Percentiles rank a stretch among this genome's conserved stretches.
Evolutionary conservation across 192 early-diverging fungal genomes (phyloP).

Genomic region (Rhizophagus clarus): DNA sequence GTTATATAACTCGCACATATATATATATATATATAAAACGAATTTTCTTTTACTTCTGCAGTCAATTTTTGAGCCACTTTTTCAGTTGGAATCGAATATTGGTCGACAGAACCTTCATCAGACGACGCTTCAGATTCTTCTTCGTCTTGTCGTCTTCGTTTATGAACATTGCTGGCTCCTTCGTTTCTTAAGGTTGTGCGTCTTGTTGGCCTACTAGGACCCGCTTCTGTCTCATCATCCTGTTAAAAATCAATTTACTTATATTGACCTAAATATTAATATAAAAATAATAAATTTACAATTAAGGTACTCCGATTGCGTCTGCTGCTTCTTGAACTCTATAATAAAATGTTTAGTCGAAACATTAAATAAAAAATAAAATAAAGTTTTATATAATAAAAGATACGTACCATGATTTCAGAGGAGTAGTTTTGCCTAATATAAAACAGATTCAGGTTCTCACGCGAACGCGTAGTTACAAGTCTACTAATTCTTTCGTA

Average conservation of each 20-base stretch:
- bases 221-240: background rate
- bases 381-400: background rate
- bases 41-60: background rate
- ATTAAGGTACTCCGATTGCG: background rate
- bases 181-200: background rate
- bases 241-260: background rate
- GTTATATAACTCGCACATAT: background rate
- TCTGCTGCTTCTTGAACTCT: background rate
- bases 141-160: slow-evolving; percentile 2
- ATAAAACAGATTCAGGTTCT: background rate
- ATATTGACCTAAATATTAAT: no score
- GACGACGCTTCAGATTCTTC: slow-evolving; percentile 12
- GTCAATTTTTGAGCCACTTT: slow-evolving; percentile 8
- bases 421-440: no score
- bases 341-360: background rate
- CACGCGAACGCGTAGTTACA: no score
- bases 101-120: background rate
- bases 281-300: background rate
- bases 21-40: background rate
- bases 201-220: background rate
- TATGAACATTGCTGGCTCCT: background rate
- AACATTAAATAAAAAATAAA: background rate
- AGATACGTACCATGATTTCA: background rate
- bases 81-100: background rate
- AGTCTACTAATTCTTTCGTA: background rate